Evolutionary conservation across 2,329 filamentous ascomycete species (phyloP).

Genomic region (Aspergillus japonicus): DNA sequence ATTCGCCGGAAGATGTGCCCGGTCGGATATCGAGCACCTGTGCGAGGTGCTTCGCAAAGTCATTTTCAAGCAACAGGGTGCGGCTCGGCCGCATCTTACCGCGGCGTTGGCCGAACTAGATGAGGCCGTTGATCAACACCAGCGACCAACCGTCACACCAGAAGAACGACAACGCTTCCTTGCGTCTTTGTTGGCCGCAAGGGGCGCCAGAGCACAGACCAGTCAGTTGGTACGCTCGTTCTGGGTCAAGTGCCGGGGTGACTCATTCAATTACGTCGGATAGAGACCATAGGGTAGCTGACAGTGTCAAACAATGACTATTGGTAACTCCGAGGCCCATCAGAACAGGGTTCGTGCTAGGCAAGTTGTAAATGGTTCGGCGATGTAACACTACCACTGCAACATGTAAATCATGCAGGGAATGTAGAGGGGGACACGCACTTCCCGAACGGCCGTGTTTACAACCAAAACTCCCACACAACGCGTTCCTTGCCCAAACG

Average conservation of each 20-base stretch:
- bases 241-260: slow-evolving; percentile 46
- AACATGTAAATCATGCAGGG: too few species aligned
- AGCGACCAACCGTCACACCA: slow-evolving; percentile 25
- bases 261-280: slow-evolving; percentile 41
- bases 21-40: slow-evolving; percentile 46
- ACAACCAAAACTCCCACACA: too few species aligned
- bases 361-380: too few species aligned
- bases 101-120: slow-evolving; percentile 35
- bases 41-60: slow-evolving; percentile 42
- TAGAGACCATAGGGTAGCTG: slow-evolving; percentile 17
- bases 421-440: too few species aligned
- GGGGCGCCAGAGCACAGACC: slow-evolving; percentile 39
- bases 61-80: slow-evolving; percentile 42
- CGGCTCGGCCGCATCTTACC: slow-evolving; percentile 39
- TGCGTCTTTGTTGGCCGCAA: slow-evolving; percentile 37
- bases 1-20: slow-evolving; percentile 44
- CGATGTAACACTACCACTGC: too few species aligned
- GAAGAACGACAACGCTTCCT: slow-evolving; percentile 45
- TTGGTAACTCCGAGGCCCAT: too few species aligned
- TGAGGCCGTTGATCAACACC: slow-evolving; percentile 22
- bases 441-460: too few species aligned
- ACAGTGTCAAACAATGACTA: not conserved
- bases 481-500: too few species aligned
- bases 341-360: too few species aligned
- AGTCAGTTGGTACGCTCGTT: slow-evolving; percentile 42